Base-by-base conservation (phyloP, 2,329 filamentous ascomycete genomes). In the Colletotrichum lindemuthianum region DNA sequence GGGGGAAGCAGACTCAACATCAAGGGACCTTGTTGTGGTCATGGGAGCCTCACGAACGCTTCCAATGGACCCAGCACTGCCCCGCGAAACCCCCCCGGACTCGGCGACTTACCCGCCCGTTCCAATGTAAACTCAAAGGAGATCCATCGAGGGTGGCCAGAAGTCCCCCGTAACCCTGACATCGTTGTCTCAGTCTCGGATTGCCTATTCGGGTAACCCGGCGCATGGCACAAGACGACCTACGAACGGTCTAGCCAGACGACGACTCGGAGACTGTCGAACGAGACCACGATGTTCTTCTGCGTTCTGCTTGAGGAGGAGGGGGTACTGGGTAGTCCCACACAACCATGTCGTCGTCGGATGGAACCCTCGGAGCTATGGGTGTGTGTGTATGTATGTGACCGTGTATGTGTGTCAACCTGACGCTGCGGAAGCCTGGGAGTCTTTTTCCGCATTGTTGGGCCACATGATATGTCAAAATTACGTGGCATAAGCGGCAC, bases 181-280 rank as follows among this genome's bases (percentile, higher is more conserved):
- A 10, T 47, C 8, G 16, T n/a, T n/a, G 57, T 44, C 36, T 33
- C 37, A 11, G 6, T 15, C 47, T 63, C 63, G 63, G 63, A 8
- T 63, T 65, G 15, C 63, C 59, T 7, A 47, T 51, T 61, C 33
- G 32, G 58, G 63, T 41, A 65, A 63, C 24, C 63, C 63, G 63
- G 58, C 63, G 63, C 59, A 58, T 37, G 36, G 33, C 37, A 12
- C 15, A 16, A 45, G 43, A 15, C 13, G 41, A 15, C 41, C 41
- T 8, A 43, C 41, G 13, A 15, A 43, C 41, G 41, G 13, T 45
- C 43, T 16, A 16, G 43, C 43, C 43, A 8, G 43, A 8, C 13
- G 15, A 15, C 8, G 10, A 3, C 9, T n/a, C 24, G 11, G 43
- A 16, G 43, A n/a, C 13, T 50, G 45, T 58, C 55, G 39, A 58